Percentiles rank a stretch among this genome's conserved stretches.
Conservation (phyloP, 768 basidiomycete genomes). For the Hydnum rufescens region DNA sequence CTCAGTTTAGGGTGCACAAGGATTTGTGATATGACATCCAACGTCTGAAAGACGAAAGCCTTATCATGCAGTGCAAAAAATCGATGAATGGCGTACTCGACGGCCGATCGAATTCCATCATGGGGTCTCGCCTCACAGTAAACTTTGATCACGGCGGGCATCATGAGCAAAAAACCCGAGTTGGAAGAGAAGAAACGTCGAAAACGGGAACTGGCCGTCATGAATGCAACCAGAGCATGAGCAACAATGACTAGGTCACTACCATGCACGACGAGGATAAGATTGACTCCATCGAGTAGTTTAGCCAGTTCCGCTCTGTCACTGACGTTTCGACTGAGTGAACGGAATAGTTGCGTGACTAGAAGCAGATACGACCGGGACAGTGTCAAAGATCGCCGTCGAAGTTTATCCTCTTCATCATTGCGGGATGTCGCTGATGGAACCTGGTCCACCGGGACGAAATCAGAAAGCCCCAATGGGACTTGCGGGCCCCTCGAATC, state of each 20-base stretch:
- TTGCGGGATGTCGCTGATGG: background rate
- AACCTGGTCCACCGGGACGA: conserved; percentile 18
- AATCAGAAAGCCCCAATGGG: too few species aligned
- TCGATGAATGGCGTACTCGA: conserved; percentile 50
- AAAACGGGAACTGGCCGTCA: conserved; percentile 61
- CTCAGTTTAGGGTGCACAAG: conserved; percentile 24
- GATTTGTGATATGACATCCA: conserved; percentile 41
- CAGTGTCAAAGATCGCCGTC: conserved; percentile 36
- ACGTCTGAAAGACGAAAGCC: conserved; percentile 51
- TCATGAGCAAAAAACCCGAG: conserved; percentile 53
- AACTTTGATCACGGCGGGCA: conserved; percentile 49
- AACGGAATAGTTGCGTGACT: conserved; percentile 48
- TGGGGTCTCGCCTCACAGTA: conserved; percentile 43
- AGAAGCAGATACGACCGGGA: conserved; percentile 51
- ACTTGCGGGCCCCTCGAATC: background rate
- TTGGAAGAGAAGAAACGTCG: conserved; percentile 53
- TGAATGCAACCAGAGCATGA: conserved; percentile 54
- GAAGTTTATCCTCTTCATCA: too few species aligned
- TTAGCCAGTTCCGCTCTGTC: conserved; percentile 47
- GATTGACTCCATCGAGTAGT: conserved; percentile 51
- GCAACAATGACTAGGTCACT: conserved; percentile 60
- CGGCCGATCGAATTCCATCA: conserved; percentile 37
- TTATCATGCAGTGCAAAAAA: conserved; percentile 60
- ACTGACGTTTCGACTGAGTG: conserved; percentile 49
- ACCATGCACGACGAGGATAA: conserved; percentile 44